phyloP scores from a whole-genome alignment of 805 yeast genomes.

The Metschnikowia picachoensis region DNA sequence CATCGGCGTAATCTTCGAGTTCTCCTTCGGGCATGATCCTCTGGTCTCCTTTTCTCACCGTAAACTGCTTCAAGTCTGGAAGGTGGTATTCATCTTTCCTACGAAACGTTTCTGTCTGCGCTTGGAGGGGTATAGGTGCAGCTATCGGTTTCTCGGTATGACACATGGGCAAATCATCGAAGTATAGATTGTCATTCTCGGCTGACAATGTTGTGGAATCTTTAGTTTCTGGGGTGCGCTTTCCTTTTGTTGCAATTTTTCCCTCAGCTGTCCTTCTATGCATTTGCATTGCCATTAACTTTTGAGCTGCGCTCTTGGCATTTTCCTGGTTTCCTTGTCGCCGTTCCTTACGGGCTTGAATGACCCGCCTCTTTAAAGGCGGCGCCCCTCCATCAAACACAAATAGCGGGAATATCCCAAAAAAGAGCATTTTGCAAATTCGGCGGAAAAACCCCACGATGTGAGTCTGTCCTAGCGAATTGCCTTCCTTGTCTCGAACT shows the following conservation, averaged over 20 bases:
- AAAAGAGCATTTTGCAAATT: slow-evolving; percentile 82
- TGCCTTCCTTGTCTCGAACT: slow-evolving; percentile 82
- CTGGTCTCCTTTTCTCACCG: slow-evolving; percentile 54
- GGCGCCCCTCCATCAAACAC: slow-evolving; percentile 98
- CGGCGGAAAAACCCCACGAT: slow-evolving; percentile 94
- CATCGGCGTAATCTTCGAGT: slow-evolving; percentile 51
- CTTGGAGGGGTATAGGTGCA: not conserved
- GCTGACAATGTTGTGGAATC: slow-evolving; percentile 1
- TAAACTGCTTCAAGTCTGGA: slow-evolving; percentile 62
- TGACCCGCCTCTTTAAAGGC: slow-evolving; percentile 71
- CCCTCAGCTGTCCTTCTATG: slow-evolving; percentile 38
- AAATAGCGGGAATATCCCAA: slow-evolving; percentile 85
- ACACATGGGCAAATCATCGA: slow-evolving; percentile 27
- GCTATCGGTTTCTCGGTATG: slow-evolving; percentile 9
- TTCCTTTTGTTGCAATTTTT: slow-evolving; percentile 24
- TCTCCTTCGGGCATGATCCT: slow-evolving; percentile 76
- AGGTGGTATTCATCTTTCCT: slow-evolving; percentile 80
- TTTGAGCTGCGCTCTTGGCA: slow-evolving; percentile 72
- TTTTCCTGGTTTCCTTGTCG: slow-evolving; percentile 71
- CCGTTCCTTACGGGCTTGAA: slow-evolving; percentile 64
- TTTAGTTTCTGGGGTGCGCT: not conserved
- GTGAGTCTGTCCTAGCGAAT: slow-evolving; percentile 73
- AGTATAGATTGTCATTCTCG: slow-evolving; percentile 13
- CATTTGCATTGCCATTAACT: slow-evolving; percentile 73
- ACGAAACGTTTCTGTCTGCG: slow-evolving; percentile 33